These are phyloP conservation scores for Tylopilus sp. DNA, from an alignment of 1,284 basidiomycete species.

Conservation along the genomic window DNA sequence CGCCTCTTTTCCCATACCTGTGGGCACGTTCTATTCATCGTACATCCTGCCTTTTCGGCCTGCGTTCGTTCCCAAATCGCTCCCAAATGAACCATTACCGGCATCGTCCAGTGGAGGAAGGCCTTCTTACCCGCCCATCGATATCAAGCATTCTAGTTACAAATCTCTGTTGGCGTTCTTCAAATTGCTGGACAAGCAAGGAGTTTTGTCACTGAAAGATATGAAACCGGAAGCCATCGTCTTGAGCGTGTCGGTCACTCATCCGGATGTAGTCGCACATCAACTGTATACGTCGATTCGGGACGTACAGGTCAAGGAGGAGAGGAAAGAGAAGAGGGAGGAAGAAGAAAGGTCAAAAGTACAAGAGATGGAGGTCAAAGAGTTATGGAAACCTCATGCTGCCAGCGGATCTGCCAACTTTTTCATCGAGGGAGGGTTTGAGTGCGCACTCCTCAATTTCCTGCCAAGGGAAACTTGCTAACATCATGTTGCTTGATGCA, in stretches of 20 bases:
- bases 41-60: conserved; percentile 83
- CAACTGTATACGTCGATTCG: conserved; percentile 67
- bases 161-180: conserved; percentile 88
- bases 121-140: conserved; percentile 54
- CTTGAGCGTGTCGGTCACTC: conserved; percentile 68
- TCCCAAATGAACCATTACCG: conserved; percentile 41
- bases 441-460: conserved; percentile 50
- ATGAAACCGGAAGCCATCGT: conserved; percentile 74
- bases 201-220: conserved; percentile 79
- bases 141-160: conserved; percentile 78
- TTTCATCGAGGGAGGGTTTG: conserved; percentile 70
- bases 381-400: conserved; percentile 82
- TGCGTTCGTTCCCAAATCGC: conserved; percentile 50
- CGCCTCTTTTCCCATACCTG: conserved; percentile 77
- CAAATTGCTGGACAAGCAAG: conserved; percentile 78
- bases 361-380: conserved; percentile 65
- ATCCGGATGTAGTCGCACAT: conserved; percentile 69
- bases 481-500: conserved; percentile 5
- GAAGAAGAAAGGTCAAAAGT: conserved; percentile 56
- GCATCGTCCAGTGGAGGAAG: conserved; percentile 40
- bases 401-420: conserved; percentile 58
- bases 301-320: conserved; percentile 68
- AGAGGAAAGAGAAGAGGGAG: conserved; percentile 61
- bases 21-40: conserved; percentile 81
- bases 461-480: neutral